Evolutionary conservation across 345 rosid genomes (phyloP).

Genomic region (Zanthoxylum bungeanum): DNA sequence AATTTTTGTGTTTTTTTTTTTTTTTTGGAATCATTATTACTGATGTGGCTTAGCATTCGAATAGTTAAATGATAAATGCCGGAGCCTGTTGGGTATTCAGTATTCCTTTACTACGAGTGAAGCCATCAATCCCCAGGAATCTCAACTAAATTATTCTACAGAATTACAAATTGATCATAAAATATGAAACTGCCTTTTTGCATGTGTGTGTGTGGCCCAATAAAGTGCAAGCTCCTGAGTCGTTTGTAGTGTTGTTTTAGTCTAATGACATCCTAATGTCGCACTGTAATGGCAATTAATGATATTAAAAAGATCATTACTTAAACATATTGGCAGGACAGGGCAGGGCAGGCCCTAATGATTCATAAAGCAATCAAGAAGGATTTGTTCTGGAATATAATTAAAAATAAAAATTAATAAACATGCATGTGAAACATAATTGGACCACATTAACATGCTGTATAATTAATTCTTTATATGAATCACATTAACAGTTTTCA

Average conservation of each 20-base stretch:
- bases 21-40: too few species aligned
- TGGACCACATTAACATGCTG: not conserved
- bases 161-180: not conserved
- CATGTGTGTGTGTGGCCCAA: not conserved
- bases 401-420: too few species aligned
- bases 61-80: too few species aligned
- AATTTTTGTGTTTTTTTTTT: too few species aligned
- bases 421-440: not conserved
- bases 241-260: too few species aligned
- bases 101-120: slow-evolving; percentile 2
- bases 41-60: too few species aligned
- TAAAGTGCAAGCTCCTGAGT: not conserved
- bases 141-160: not conserved
- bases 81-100: too few species aligned
- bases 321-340: too few species aligned
- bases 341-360: not conserved
- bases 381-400: not conserved
- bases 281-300: not conserved
- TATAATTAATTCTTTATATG: too few species aligned
- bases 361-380: not conserved
- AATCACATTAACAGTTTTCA: not conserved
- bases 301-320: not conserved
- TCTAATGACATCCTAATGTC: too few species aligned
- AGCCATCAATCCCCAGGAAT: not conserved
- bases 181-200: not conserved